Evolutionary conservation across 768 basidiomycete species (phyloP).

Genomic region (Kwoniella sp.): DNA sequence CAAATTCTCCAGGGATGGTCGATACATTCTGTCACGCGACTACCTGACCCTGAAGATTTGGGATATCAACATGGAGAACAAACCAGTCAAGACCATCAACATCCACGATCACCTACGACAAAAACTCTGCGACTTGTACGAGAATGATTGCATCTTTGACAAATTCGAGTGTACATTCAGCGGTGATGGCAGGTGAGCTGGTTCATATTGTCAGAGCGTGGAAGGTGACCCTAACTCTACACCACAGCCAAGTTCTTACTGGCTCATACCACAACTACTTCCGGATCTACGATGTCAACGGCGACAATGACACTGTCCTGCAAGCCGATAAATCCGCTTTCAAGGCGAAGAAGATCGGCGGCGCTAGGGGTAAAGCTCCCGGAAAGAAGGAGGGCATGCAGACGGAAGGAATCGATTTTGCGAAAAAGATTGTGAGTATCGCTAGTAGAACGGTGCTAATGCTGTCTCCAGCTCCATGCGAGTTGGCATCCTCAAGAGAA

Average conservation of each 20-base stretch:
- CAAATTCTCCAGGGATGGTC: slow-evolving; percentile 95
- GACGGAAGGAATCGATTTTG: slow-evolving; percentile 75
- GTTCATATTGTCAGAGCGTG: background rate
- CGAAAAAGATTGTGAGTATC: slow-evolving; percentile 49
- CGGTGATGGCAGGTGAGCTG: slow-evolving; percentile 79
- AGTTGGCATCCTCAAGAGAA: slow-evolving; percentile 96
- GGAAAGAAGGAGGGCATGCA: slow-evolving; percentile 67
- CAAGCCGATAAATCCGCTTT: slow-evolving; percentile 99
- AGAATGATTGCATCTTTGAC: slow-evolving; percentile 99
- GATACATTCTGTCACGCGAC: slow-evolving; percentile 93
- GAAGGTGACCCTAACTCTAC: background rate
- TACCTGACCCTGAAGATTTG: slow-evolving; percentile 98
- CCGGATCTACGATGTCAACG: slow-evolving; percentile 86
- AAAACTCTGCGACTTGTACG: slow-evolving; percentile 96
- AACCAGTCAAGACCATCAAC: slow-evolving; percentile 93
- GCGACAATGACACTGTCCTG: slow-evolving; percentile 84
- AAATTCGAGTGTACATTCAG: slow-evolving; percentile 99
- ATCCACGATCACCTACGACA: slow-evolving; percentile 97
- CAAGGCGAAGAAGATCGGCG: slow-evolving; percentile 98
- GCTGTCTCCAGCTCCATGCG: slow-evolving; percentile 56
- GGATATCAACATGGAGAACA: slow-evolving; percentile 98
- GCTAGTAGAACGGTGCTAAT: background rate
- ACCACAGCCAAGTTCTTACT: slow-evolving; percentile 81
- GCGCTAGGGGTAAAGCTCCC: slow-evolving; percentile 59
- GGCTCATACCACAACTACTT: slow-evolving; percentile 99